Evolutionary conservation across 2,329 filamentous ascomycete genomes (phyloP), one percentile per base, ranked within the genome.

Genomic region (Alternaria gansuensis): DNA sequence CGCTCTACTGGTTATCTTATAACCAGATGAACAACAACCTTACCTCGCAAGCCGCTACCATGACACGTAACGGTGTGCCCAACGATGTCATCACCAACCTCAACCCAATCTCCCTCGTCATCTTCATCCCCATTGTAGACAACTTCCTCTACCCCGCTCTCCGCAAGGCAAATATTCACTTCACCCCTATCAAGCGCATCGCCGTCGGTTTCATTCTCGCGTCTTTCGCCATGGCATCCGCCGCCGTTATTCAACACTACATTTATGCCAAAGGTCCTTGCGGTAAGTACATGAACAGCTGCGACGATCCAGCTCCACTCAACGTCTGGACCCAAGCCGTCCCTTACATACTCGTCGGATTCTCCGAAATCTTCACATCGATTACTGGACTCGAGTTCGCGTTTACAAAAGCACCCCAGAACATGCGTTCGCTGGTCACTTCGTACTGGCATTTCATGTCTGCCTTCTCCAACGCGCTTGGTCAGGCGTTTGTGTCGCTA

Each of bases 361-460:
- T 86, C 60, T 84, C 83, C 2, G 85, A 87, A 70, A 86, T 86
- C 68, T 82, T 86, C 63, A 82, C 83, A 2, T 84, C 81, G 10
- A 82, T 87, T 57, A 87, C 85, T 3, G 87, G 87, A 1, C 86
- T 90, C 64, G 90, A 92, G 74, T 92, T 91, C 64, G 90, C 90
- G 33, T 93, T 88, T 80, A 88, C 88, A 74, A 91, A 92, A 78
- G 89, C 90, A 0, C 90, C 90, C 26, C 86, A 85, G 70, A 92
- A 92, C 80, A 93, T 93, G 90, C 88, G 89, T 65, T 90, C 88
- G 1, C 82, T 93, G n/a, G 89, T 93, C 11, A 83, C 80, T 76
- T 85, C 86, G 21, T 81, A 92, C 68, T 88, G 88, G 71, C 82
- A 92, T 37, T 88, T 90, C 80, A 91, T 87, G 83, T 88, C 82